Conservation (phyloP, 768 basidiomycete species). For the Mycena haematopus region DNA sequence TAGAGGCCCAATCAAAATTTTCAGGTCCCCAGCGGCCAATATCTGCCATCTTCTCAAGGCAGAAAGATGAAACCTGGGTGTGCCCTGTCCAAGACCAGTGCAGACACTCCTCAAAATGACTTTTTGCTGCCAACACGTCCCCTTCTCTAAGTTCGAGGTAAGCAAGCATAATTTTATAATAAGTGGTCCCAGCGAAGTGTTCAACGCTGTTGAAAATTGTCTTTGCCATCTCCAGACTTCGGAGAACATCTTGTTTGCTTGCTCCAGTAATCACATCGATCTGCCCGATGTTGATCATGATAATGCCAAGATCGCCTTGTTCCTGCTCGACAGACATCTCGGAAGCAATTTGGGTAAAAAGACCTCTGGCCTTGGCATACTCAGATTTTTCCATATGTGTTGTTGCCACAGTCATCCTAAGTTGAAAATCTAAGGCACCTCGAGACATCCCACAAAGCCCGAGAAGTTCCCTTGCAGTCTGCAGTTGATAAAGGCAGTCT, state of each 20-base stretch:
- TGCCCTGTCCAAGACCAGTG: background rate
- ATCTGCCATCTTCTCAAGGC: background rate
- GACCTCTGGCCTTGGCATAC: constrained; percentile 1
- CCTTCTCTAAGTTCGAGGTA: background rate
- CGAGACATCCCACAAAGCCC: background rate
- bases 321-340: background rate
- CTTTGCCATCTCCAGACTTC: background rate
- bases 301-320: background rate
- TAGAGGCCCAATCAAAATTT: background rate
- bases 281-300: background rate
- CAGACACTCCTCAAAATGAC: background rate
- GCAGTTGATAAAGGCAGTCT: background rate
- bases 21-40: background rate
- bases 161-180: background rate
- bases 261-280: constrained; percentile 4
- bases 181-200: background rate
- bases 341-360: background rate
- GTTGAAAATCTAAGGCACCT: background rate
- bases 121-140: background rate
- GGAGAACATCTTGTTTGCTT: background rate
- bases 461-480: background rate
- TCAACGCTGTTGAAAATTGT: background rate
- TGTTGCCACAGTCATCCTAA: background rate
- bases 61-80: background rate
- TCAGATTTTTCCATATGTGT: background rate